These are phyloP conservation scores for Sequoiadendron giganteum DNA, from an alignment of 75 land plant species.

Conservation along the genomic window DNA sequence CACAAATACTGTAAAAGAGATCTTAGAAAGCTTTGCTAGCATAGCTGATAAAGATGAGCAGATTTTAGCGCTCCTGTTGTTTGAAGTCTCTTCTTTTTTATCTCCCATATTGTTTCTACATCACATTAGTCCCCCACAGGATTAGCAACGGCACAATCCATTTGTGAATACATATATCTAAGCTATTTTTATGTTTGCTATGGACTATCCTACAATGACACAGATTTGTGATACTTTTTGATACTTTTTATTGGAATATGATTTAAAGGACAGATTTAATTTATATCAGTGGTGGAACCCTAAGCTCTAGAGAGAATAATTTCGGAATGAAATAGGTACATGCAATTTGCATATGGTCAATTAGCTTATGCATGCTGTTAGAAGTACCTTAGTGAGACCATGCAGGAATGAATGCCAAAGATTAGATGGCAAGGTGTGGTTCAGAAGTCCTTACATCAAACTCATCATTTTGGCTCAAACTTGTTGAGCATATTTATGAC, in stretches of 20 bases:
- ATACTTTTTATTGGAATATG: neutral
- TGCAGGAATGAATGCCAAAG: neutral
- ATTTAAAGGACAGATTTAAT: neutral
- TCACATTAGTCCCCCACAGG: neutral
- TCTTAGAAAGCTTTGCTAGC: neutral
- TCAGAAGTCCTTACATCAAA: neutral
- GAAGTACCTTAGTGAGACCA: neutral
- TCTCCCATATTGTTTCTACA: neutral
- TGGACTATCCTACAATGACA: neutral
- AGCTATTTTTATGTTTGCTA: neutral
- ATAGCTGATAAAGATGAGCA: neutral
- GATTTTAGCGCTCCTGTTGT: neutral
- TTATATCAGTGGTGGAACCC: neutral
- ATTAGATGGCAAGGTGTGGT: neutral
- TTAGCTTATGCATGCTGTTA: neutral
- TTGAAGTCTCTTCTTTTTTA: neutral
- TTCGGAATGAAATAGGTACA: neutral
- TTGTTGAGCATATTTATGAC: neutral
- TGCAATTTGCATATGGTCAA: neutral
- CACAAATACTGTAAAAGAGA: neutral
- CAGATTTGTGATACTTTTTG: neutral
- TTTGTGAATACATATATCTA: neutral
- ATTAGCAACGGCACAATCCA: neutral
- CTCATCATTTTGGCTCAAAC: neutral
- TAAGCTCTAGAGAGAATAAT: neutral